Evolutionary conservation across 192 early-diverging fungal genomes (phyloP).

Genomic region (Geosiphon pyriformis): DNA sequence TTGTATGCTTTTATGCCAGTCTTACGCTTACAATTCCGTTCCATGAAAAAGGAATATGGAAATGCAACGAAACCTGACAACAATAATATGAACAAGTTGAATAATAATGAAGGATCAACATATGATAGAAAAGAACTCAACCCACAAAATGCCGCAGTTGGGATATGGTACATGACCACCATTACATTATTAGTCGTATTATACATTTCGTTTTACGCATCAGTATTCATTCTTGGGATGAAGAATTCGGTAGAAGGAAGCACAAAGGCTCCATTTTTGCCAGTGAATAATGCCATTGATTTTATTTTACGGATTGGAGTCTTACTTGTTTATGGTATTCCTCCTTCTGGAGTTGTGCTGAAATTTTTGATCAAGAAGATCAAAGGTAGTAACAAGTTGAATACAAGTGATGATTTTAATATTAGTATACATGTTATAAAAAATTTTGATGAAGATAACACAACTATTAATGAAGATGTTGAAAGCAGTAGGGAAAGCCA

Average conservation of each 20-base stretch:
- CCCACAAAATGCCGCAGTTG: not conserved
- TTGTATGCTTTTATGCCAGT: not conserved
- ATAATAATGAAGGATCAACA: not conserved
- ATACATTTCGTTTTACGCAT: not conserved
- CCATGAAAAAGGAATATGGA: not conserved
- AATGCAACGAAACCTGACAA: not conserved
- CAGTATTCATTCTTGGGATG: not conserved
- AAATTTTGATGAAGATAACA: too few species aligned
- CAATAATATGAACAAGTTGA: not conserved
- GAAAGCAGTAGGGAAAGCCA: too few species aligned
- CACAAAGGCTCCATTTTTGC: not conserved
- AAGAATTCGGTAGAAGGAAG: too few species aligned
- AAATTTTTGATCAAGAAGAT: not conserved
- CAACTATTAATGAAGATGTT: too few species aligned
- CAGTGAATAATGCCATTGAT: not conserved
- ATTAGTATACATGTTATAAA: too few species aligned
- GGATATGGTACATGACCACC: not conserved
- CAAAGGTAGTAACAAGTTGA: too few species aligned
- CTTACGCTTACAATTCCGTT: not conserved
- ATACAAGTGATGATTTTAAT: too few species aligned
- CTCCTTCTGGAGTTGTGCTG: not conserved
- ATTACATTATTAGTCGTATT: not conserved
- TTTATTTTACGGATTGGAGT: not conserved
- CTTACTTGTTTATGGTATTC: not conserved
- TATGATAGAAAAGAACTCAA: not conserved